These are phyloP conservation scores for Metarhizium brunneum DNA, from an alignment of 2,329 filamentous ascomycete species.

Conservation along the genomic window DNA sequence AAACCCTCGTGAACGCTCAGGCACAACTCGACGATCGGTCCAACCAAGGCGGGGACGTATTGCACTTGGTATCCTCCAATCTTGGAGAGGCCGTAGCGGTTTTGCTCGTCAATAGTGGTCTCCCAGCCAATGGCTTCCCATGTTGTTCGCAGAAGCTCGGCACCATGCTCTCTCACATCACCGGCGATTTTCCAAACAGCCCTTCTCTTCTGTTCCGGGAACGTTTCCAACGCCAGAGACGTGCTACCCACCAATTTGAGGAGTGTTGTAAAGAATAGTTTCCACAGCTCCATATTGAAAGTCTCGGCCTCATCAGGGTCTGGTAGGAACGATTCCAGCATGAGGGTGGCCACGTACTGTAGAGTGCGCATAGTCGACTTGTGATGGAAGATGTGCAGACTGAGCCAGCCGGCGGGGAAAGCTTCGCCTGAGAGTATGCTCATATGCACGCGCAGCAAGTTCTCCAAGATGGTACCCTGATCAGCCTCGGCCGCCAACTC, in stretches of 20 bases:
- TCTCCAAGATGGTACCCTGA: constrained; percentile 64
- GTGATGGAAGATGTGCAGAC: constrained; percentile 86
- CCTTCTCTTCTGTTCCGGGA: constrained; percentile 90
- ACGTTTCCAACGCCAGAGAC: constrained; percentile 84
- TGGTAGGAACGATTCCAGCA: constrained; percentile 78
- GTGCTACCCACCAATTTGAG: constrained; percentile 84
- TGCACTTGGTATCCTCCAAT: constrained; percentile 98
- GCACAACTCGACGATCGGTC: constrained; percentile 86
- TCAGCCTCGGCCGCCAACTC: constrained; percentile 66
- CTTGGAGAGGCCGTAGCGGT: constrained; percentile 67
- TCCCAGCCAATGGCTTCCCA: constrained; percentile 99
- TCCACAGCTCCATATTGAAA: constrained; percentile 93
- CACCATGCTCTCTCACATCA: constrained; percentile 86
- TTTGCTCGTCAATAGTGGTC: constrained; percentile 67
- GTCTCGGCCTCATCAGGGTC: constrained; percentile 82
- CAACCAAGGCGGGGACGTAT: constrained; percentile 87
- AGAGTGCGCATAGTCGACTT: constrained; percentile 80
- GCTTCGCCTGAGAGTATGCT: constrained; percentile 85
- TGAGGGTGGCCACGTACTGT: constrained; percentile 68
- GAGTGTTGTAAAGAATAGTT: constrained; percentile 81
- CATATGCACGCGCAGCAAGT: constrained; percentile 74
- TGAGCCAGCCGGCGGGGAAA: constrained; percentile 84
- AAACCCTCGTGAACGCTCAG: constrained; percentile 91
- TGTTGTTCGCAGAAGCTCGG: constrained; percentile 70
- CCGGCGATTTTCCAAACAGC: constrained; percentile 99